phyloP scores from a whole-genome alignment of 2,329 filamentous ascomycete genomes.

The Torrubiella hemipterigena region DNA sequence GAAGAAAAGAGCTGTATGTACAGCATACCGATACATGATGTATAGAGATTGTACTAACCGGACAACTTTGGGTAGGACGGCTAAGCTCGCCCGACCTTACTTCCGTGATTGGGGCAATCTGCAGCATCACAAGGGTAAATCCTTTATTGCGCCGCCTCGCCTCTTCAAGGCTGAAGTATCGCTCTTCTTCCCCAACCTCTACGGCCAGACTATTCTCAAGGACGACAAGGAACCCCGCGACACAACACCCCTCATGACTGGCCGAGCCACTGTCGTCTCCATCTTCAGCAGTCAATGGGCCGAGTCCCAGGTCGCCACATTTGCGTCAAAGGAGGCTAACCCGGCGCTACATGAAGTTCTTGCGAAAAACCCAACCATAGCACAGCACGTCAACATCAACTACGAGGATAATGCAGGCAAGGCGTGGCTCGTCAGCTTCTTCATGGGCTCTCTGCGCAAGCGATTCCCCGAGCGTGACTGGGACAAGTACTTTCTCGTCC shows the following conservation, averaged over 20 bases:
- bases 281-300: constrained; percentile 82
- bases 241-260: constrained; percentile 64
- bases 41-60: neutral
- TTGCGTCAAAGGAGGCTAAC: constrained; percentile 54
- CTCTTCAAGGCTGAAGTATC: constrained; percentile 73
- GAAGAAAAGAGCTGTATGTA: constrained; percentile 61
- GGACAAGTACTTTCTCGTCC: constrained; percentile 50
- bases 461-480: constrained; percentile 39
- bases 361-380: constrained; percentile 34
- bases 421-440: constrained; percentile 44
- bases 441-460: constrained; percentile 39
- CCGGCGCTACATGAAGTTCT: constrained; percentile 55
- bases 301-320: constrained; percentile 64
- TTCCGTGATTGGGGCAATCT: constrained; percentile 93
- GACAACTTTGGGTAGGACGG: constrained; percentile 37
- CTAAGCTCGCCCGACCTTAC: constrained; percentile 74
- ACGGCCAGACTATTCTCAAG: constrained; percentile 62
- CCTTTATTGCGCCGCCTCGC: constrained; percentile 74
- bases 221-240: constrained; percentile 38
- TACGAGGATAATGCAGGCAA: constrained; percentile 70
- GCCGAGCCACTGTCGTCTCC: constrained; percentile 66
- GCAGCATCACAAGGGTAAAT: constrained; percentile 74
- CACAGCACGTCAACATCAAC: constrained; percentile 79
- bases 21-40: neutral
- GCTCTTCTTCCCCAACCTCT: constrained; percentile 88